Conservation (phyloP, 208 protist genomes). For the Histomonas meleagridis region DNA sequence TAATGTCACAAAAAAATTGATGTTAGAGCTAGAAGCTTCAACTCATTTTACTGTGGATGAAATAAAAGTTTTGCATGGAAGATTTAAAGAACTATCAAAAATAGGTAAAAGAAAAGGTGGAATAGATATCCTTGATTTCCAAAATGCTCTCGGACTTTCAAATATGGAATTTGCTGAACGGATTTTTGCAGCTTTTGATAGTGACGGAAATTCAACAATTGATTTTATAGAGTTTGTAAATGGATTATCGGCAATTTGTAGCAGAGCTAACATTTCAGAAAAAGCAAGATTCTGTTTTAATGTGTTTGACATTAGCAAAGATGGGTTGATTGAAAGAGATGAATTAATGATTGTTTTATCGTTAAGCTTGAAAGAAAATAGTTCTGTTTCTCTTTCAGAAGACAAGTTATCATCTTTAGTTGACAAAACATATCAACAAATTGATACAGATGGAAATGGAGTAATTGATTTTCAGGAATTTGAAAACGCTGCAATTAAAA, state of each 20-base stretch:
- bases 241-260: background rate
- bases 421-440: background rate
- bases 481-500: background rate
- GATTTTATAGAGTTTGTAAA: background rate
- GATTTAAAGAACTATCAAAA: background rate
- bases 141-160: background rate
- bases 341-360: background rate
- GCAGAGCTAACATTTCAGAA: background rate
- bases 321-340: background rate
- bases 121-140: background rate
- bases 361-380: background rate
- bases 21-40: no score
- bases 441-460: background rate
- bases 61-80: background rate
- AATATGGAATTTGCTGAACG: background rate
- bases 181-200: constrained; percentile 20
- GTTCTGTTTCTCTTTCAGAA: background rate
- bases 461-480: background rate
- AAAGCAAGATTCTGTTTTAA: constrained; percentile 4
- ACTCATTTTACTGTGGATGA: background rate
- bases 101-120: background rate
- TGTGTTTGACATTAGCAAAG: background rate
- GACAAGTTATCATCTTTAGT: background rate
- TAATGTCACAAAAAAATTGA: no score
- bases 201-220: background rate